Evolutionary conservation across 192 early-diverging fungal species (phyloP), one percentile per base, ranked within the genome.

Genomic region (Chytriomyces sp.): DNA sequence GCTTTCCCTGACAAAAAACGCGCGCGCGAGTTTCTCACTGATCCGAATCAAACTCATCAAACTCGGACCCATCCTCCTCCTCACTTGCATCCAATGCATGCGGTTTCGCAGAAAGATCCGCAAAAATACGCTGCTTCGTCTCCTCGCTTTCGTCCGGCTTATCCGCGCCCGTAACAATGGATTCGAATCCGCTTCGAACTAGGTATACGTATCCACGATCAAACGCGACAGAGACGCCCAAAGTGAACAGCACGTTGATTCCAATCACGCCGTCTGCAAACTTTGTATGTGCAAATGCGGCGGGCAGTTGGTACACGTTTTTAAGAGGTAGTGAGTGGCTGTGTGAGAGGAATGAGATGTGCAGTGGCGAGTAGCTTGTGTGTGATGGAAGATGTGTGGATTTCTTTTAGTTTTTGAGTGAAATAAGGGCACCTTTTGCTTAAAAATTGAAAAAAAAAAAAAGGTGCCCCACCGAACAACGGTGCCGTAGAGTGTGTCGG

Each of bases 311-410:
- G 26, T 62, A 73, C 16, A 73, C 45, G 71, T 73, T 73, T 10
- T 23, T 16, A 20, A 73, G 23, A 3, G 71, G 71, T 8, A 73
- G 28, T 10, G 60, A 63, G 53, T 73, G 61, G 20, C 59, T 20
- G 28, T 63, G 71, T 60, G 71, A 63, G 71, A 73, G 71, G 71
- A 73, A 73, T 45, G 71, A 73, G 26, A 73, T 73, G 60, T 73
- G 71, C 3, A 73, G 45, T 16, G 71, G 61, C 7, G 71, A 45
- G 71, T 62, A 62, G 44, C 71, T n/a, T n/a, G n/a, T n/a, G n/a
- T 73, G 43, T n/a, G 26, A n/a, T 18, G 0, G 0, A 2, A 59
- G 57, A 35, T 4, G 35, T 35, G 35, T 35, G 0, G 4, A 1
- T 35, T 35, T 35, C 4, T 35, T 35, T 35, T 35, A 35, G 35